Evolutionary conservation across 768 basidiomycete species (phyloP).

Genomic region (Lentinula detonsa): DNA sequence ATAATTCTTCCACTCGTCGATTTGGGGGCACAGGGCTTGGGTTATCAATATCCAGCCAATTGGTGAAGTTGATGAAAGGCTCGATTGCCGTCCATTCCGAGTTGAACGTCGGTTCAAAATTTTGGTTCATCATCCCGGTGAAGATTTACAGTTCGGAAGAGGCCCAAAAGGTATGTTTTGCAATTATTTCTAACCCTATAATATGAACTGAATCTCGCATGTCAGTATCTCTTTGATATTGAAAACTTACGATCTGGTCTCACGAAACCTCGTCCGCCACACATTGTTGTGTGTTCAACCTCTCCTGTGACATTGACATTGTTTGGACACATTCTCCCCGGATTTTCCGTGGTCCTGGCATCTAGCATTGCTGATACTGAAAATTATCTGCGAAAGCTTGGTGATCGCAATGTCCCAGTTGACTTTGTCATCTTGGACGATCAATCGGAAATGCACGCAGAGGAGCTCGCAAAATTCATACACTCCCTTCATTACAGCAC

Average conservation of each 20-base stretch:
- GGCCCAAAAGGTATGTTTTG: conserved; percentile 41
- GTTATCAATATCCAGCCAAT: conserved; percentile 65
- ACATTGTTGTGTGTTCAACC: conserved; percentile 51
- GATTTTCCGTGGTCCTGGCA: conserved; percentile 42
- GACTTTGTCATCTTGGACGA: conserved; percentile 68
- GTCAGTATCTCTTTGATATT: conserved; percentile 41
- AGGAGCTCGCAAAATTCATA: conserved; percentile 48
- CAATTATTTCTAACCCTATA: neutral
- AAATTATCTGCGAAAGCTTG: conserved; percentile 27
- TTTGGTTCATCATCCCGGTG: conserved; percentile 72
- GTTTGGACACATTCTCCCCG: conserved; percentile 49
- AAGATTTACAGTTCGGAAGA: conserved; percentile 51
- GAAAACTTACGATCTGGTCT: conserved; percentile 40
- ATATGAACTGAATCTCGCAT: neutral
- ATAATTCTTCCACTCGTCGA: conserved; percentile 70
- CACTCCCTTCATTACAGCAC: conserved; percentile 28
- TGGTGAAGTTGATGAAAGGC: conserved; percentile 74
- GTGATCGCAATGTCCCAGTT: conserved; percentile 20
- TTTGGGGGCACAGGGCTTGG: conserved; percentile 79
- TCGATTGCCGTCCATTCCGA: conserved; percentile 67
- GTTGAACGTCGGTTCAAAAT: conserved; percentile 56
- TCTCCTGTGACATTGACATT: conserved; percentile 54
- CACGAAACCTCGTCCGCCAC: conserved; percentile 37
- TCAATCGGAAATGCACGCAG: conserved; percentile 52
- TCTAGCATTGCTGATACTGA: conserved; percentile 42